A percentile compares a stretch with the other conserved stretches of the same genome.
These are phyloP conservation scores for Lachnellula suecica DNA, from an alignment of 2,329 filamentous ascomycete species.

Conservation along the genomic window DNA sequence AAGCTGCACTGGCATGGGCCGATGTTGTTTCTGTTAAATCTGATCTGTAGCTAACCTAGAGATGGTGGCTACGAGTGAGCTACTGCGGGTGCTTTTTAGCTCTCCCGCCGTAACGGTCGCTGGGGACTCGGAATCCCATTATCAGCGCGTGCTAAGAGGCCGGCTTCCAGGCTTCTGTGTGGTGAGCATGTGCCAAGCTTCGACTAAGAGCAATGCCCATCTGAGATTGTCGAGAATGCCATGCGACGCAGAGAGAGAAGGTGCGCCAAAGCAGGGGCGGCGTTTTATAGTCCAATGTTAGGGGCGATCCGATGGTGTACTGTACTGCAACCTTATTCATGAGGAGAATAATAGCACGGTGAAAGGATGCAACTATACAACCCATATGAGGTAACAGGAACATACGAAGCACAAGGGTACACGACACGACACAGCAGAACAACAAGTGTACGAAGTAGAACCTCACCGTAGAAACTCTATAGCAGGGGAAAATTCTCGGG, in stretches of 20 bases:
- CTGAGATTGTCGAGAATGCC: slow-evolving; percentile 9
- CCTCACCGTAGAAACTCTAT: too few species aligned
- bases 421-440: too few species aligned
- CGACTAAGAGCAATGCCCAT: slow-evolving; percentile 14
- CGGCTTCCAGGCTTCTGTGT: slow-evolving; percentile 2
- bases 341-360: background rate
- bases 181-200: slow-evolving; percentile 15
- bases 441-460: too few species aligned
- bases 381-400: too few species aligned
- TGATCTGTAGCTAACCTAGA: slow-evolving; percentile 3
- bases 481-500: too few species aligned
- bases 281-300: slow-evolving; percentile 2
- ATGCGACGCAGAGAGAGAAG: slow-evolving; percentile 4
- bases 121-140: slow-evolving; percentile 11
- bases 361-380: background rate
- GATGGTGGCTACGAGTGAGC: too few species aligned
- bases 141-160: slow-evolving; percentile 6
- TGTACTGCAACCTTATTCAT: background rate
- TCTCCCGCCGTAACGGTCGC: slow-evolving; percentile 23
- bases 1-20: background rate
- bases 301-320: slow-evolving; percentile 4
- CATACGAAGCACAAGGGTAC: too few species aligned
- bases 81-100: slow-evolving; percentile 19
- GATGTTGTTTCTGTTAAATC: background rate
- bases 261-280: too few species aligned